phyloP scores from a whole-genome alignment of 2,329 filamentous ascomycete species.

The Aschersonia sp. region DNA sequence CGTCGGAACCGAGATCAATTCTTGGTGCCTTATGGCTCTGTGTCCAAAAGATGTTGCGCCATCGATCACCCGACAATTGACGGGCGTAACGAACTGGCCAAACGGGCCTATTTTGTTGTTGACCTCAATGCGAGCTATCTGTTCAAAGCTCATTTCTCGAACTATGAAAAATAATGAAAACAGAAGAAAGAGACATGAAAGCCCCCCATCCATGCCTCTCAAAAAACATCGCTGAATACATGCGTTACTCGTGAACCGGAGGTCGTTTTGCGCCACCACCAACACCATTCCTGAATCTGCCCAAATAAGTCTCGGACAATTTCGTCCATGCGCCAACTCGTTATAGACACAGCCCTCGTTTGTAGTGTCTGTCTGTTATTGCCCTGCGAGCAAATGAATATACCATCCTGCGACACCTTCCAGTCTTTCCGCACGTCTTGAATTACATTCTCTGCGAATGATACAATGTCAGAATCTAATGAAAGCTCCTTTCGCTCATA shows the following conservation, averaged over 20 bases:
- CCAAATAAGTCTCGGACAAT: constrained; percentile 17
- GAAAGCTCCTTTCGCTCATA: background rate
- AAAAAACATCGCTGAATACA: constrained; percentile 1
- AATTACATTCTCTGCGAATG: constrained; percentile 26
- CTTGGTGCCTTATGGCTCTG: too few species aligned
- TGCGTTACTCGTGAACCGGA: background rate
- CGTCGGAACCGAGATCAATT: too few species aligned
- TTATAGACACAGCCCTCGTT: constrained; percentile 17
- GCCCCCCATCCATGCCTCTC: background rate
- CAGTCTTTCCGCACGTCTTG: constrained; percentile 31
- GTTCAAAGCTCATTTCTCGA: too few species aligned
- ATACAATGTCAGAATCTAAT: constrained; percentile 17
- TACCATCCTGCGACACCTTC: constrained; percentile 16
- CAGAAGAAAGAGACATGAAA: background rate
- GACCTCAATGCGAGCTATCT: too few species aligned
- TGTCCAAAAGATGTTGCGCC: too few species aligned
- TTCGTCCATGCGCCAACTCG: constrained; percentile 15
- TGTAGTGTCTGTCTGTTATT: constrained; percentile 16
- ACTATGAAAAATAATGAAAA: background rate
- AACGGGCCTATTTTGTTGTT: too few species aligned
- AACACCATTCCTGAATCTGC: constrained; percentile 17
- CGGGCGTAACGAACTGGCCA: too few species aligned
- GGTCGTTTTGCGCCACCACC: constrained; percentile 14
- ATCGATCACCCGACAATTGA: too few species aligned
- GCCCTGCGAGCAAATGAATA: constrained; percentile 24